A percentile compares a stretch with the other conserved stretches of the same genome.
phyloP scores from a whole-genome alignment of 1,284 basidiomycete genomes.

The Cutaneotrichosporon sp. region DNA sequence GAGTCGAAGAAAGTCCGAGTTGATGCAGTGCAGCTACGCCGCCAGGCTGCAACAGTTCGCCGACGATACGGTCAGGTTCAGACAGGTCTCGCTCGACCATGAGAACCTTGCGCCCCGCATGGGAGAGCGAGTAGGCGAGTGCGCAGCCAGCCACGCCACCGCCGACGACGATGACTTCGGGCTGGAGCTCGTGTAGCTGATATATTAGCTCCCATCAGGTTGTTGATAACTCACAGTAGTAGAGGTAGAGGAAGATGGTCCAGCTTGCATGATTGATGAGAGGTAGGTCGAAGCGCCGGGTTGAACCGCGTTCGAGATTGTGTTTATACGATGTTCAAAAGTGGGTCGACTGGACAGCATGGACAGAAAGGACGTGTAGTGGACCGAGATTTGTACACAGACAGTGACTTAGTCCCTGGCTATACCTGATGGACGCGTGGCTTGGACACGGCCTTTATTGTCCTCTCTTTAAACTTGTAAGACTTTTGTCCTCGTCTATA shows the following conservation, averaged over 20 bases:
- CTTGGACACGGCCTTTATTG: constrained; percentile 1
- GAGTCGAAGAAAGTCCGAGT: constrained; percentile 68
- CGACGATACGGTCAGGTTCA: constrained; percentile 94
- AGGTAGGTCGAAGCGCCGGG: constrained; percentile 9
- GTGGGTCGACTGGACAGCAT: neutral
- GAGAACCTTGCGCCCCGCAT: constrained; percentile 60
- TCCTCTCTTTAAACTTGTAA: neutral
- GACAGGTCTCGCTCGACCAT: constrained; percentile 83
- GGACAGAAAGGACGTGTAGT: neutral
- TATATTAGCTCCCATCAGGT: constrained; percentile 8
- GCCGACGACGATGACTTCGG: constrained; percentile 71
- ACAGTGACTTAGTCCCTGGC: neutral
- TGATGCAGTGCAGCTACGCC: constrained; percentile 74
- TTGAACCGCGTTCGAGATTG: constrained; percentile 8
- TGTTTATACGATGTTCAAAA: neutral
- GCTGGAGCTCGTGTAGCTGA: constrained; percentile 33
- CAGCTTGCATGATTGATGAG: neutral
- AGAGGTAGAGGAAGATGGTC: neutral
- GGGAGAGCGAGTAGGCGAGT: constrained; percentile 58
- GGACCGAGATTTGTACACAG: constrained; percentile 4
- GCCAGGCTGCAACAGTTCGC: constrained; percentile 93
- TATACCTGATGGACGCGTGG: neutral
- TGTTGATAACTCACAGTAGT: neutral
- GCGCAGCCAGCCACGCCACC: constrained; percentile 81
- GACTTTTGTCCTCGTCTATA: too few species aligned